Percentiles rank a stretch among this genome's conserved stretches.
Evolutionary conservation across 345 rosid genomes (phyloP).

Genomic region (Linum usitatissimum): DNA sequence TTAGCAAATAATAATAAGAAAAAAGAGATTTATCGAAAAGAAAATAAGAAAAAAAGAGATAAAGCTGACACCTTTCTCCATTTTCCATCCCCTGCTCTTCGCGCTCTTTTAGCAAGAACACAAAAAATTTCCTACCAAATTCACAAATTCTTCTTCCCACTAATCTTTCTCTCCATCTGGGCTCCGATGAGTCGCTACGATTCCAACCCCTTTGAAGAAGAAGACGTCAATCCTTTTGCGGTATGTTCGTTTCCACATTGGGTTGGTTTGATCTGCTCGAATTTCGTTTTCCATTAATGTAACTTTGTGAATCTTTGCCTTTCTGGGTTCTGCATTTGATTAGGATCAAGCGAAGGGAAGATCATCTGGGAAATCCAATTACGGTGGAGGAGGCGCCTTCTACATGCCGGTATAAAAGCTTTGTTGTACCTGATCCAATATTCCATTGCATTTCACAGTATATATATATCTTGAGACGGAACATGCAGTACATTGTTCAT

Average conservation of each 20-base stretch:
- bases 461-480: not conserved
- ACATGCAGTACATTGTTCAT: not conserved
- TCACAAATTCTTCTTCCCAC: too few relatives aligned
- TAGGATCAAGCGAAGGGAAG: conserved; percentile 2
- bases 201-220: conserved; percentile 75
- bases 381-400: not conserved
- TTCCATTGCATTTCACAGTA: not conserved
- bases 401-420: not conserved
- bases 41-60: too few relatives aligned
- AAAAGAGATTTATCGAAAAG: too few relatives aligned
- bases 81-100: too few relatives aligned
- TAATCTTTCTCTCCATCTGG: conserved; percentile 6
- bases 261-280: not conserved
- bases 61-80: too few relatives aligned
- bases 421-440: not conserved
- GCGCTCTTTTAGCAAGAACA: too few relatives aligned
- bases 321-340: not conserved
- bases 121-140: too few relatives aligned
- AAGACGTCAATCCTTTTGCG: conserved; percentile 85
- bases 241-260: conserved; percentile 25
- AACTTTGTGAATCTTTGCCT: not conserved
- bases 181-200: conserved; percentile 59
- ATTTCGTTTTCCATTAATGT: not conserved
- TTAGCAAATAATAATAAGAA: too few relatives aligned
- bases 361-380: not conserved